Evolutionary conservation across 169 alveolate species (phyloP).

Genomic region (Eimeria brunetti): DNA sequence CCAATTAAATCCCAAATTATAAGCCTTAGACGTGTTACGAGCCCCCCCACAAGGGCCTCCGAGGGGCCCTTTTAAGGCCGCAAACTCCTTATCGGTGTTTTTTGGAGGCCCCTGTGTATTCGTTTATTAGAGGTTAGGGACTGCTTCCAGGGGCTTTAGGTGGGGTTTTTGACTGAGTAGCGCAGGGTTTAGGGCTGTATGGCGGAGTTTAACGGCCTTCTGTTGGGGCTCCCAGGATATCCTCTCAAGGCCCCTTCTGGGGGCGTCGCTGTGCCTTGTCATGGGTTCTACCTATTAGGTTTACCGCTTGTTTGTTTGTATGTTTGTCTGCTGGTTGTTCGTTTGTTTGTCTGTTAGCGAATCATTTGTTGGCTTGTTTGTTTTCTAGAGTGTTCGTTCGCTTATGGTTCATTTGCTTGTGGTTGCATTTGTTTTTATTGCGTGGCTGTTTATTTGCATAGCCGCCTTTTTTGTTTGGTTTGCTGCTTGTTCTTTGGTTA

Average conservation of each 20-base stretch:
- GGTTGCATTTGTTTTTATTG: neutral
- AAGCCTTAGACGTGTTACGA: neutral
- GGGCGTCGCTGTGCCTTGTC: neutral
- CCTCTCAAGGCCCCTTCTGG: neutral
- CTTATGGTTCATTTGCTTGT: neutral
- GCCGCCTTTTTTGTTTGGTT: neutral
- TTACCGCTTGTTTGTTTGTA: neutral
- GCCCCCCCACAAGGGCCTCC: neutral
- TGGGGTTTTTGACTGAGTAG: too few species aligned
- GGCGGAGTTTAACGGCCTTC: too few species aligned
- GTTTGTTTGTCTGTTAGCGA: neutral
- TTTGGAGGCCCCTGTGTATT: neutral
- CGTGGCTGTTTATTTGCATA: neutral
- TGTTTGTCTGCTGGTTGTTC: neutral
- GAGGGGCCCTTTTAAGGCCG: too few species aligned
- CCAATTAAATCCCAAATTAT: too few species aligned
- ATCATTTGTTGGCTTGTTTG: neutral
- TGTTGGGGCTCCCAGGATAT: too few species aligned
- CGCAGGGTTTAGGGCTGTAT: too few species aligned
- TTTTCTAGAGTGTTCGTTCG: neutral
- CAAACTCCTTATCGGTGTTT: too few species aligned
- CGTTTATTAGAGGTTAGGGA: too few species aligned
- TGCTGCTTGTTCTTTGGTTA: neutral
- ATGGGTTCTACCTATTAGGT: neutral
- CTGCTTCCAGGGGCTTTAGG: too few species aligned